Conservation (phyloP, 441 rosid species). For the Arabidopsis lyrata region DNA sequence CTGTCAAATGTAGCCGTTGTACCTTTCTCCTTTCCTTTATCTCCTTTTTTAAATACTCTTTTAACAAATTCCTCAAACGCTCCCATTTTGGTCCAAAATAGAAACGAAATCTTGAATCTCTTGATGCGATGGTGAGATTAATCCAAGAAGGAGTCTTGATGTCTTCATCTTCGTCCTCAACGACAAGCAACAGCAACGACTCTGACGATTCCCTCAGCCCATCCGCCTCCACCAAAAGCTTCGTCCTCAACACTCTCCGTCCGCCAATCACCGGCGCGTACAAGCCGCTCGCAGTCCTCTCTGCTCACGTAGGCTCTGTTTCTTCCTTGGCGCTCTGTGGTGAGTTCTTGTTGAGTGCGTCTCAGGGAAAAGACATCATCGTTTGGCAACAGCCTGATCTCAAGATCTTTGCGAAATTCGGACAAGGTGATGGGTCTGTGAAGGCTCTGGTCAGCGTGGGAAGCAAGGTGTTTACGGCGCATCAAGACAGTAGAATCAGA, state of each 20-base stretch:
- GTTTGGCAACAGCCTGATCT: slow-evolving; percentile 98
- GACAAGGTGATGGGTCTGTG: slow-evolving; percentile 87
- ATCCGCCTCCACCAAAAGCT: slow-evolving; percentile 52
- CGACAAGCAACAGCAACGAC: slow-evolving; percentile 50
- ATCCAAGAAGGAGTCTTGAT: slow-evolving; percentile 39
- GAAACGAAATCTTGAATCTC: slow-evolving; percentile 31
- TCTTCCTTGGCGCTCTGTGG: slow-evolving; percentile 87
- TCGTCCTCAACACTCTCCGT: slow-evolving; percentile 48
- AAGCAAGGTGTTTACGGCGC: slow-evolving; percentile 82
- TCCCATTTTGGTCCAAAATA: slow-evolving; percentile 22
- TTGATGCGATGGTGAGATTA: slow-evolving; percentile 29
- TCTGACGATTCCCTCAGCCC: slow-evolving; percentile 53
- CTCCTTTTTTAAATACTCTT: slow-evolving; percentile 41
- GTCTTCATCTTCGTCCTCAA: slow-evolving; percentile 57
- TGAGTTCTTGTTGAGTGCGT: slow-evolving; percentile 84
- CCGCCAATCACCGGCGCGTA: slow-evolving; percentile 52
- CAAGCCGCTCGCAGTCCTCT: slow-evolving; percentile 70
- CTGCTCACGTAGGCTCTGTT: slow-evolving; percentile 77
- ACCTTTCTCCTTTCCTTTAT: slow-evolving; percentile 49
- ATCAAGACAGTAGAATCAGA: slow-evolving; percentile 88
- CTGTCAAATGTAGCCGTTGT: slow-evolving; percentile 87
- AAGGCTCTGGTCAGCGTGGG: slow-evolving; percentile 80
- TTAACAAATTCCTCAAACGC: slow-evolving; percentile 22
- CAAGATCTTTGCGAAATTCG: slow-evolving; percentile 81
- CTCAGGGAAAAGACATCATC: slow-evolving; percentile 89